phyloP scores from a whole-genome alignment of 2,329 filamentous ascomycete genomes.

The Knoxdaviesia proteae region DNA sequence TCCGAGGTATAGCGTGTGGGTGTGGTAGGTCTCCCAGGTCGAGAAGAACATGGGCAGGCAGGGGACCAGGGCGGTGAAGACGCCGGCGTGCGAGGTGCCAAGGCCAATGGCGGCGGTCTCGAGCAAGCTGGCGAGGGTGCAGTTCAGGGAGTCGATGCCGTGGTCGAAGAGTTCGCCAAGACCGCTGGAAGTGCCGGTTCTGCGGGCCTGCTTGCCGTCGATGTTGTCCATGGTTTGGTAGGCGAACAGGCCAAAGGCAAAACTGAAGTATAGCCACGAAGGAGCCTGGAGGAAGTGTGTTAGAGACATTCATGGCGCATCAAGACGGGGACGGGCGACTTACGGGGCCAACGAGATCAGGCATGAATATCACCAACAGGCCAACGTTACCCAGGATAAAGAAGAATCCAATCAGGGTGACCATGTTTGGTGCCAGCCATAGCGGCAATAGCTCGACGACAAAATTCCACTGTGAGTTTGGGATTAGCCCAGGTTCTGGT shows the following conservation, averaged over 20 bases:
- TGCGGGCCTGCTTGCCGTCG: slow-evolving; percentile 88
- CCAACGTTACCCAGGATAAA: slow-evolving; percentile 77
- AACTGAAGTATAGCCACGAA: slow-evolving; percentile 87
- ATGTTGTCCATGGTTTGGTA: slow-evolving; percentile 99
- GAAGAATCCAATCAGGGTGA: slow-evolving; percentile 83
- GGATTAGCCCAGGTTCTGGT: background rate
- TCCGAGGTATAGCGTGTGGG: slow-evolving; percentile 87
- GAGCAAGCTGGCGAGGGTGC: slow-evolving; percentile 75
- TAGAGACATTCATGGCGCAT: slow-evolving; percentile 1
- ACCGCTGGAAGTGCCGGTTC: slow-evolving; percentile 85
- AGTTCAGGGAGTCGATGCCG: slow-evolving; percentile 95
- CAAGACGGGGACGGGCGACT: slow-evolving; percentile 11
- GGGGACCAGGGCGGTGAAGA: slow-evolving; percentile 79
- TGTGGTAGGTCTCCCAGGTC: slow-evolving; percentile 98
- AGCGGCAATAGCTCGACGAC: slow-evolving; percentile 79
- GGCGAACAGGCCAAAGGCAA: slow-evolving; percentile 91
- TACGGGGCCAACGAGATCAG: slow-evolving; percentile 78
- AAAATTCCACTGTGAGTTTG: slow-evolving; percentile 61
- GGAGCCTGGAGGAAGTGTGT: slow-evolving; percentile 36
- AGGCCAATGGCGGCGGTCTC: slow-evolving; percentile 88
- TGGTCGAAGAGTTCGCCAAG: slow-evolving; percentile 96
- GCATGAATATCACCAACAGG: slow-evolving; percentile 56
- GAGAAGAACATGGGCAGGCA: slow-evolving; percentile 98
- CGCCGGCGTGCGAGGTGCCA: slow-evolving; percentile 62
- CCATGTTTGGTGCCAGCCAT: slow-evolving; percentile 97